Conservation (phyloP, 2,329 filamentous ascomycete species). For the Colletotrichum somersetense region DNA sequence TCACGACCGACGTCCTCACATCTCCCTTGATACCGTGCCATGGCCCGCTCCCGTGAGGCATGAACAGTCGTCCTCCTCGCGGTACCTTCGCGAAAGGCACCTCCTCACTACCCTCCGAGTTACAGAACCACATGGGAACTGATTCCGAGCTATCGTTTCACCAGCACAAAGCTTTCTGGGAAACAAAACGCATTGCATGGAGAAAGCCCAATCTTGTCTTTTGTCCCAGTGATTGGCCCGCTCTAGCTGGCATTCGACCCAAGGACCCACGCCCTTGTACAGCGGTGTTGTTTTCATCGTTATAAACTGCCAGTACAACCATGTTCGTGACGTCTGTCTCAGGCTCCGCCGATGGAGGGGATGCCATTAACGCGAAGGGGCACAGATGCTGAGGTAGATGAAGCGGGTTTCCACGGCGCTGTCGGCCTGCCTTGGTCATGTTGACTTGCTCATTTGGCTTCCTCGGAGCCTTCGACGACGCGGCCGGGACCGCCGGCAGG, state of each 20-base stretch:
- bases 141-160: constrained; percentile 1
- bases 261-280: background rate
- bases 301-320: constrained; percentile 9
- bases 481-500: constrained; percentile 50
- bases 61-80: constrained; percentile 10
- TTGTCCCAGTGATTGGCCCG: background rate
- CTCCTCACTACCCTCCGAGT: background rate
- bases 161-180: constrained; percentile 19
- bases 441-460: constrained; percentile 56
- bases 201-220: constrained; percentile 17
- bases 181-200: constrained; percentile 15
- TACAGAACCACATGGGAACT: background rate
- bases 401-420: constrained; percentile 13
- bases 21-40: constrained; percentile 11
- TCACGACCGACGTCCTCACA: constrained; percentile 20
- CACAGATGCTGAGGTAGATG: constrained; percentile 2
- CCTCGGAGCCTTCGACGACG: constrained; percentile 57
- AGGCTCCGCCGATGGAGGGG: constrained; percentile 3
- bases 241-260: background rate
- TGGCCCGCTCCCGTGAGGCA: constrained; percentile 1
- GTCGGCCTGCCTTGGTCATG: constrained; percentile 28
- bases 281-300: constrained; percentile 5
- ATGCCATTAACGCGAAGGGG: constrained; percentile 12
- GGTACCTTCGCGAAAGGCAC: constrained; percentile 12
- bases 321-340: background rate